Conservation (phyloP, 2,329 filamentous ascomycete genomes). For the Colletotrichum acutatum region DNA sequence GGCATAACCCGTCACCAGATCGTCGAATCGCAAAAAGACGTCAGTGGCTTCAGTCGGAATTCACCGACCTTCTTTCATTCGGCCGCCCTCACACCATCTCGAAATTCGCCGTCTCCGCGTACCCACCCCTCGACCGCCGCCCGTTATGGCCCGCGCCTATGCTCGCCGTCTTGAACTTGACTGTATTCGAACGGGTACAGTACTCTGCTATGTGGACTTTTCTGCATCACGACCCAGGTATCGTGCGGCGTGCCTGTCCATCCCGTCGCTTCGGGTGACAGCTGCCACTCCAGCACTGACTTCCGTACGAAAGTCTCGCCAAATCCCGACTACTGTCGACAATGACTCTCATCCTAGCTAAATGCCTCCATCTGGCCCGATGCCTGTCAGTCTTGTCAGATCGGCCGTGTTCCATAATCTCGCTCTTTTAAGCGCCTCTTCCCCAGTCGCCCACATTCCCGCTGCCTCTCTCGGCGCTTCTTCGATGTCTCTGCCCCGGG, state of each 20-base stretch:
- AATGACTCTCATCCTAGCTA: conserved; percentile 27
- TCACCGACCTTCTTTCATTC: background rate
- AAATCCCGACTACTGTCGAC: background rate
- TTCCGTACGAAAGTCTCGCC: too few relatives aligned
- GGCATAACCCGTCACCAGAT: background rate
- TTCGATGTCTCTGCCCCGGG: conserved; percentile 15
- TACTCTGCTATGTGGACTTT: background rate
- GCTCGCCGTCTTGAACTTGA: background rate
- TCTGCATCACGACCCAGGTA: background rate
- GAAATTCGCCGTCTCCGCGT: background rate
- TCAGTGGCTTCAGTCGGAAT: background rate
- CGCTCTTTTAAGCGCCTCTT: background rate
- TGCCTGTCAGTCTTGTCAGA: background rate
- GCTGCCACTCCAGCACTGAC: background rate
- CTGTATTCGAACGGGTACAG: too few relatives aligned
- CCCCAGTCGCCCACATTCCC: conserved; percentile 15
- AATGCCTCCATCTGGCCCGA: conserved; percentile 5
- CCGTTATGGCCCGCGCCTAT: background rate
- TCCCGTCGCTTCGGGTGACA: background rate
- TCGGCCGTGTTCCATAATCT: background rate
- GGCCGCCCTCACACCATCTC: conserved; percentile 1
- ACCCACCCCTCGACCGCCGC: background rate
- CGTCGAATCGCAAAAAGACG: background rate
- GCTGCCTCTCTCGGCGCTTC: conserved; percentile 30
- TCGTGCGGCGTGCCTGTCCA: too few relatives aligned